These are phyloP conservation scores for Cochlearia excelsa DNA, from an alignment of 345 rosid genomes.

Conservation along the genomic window DNA sequence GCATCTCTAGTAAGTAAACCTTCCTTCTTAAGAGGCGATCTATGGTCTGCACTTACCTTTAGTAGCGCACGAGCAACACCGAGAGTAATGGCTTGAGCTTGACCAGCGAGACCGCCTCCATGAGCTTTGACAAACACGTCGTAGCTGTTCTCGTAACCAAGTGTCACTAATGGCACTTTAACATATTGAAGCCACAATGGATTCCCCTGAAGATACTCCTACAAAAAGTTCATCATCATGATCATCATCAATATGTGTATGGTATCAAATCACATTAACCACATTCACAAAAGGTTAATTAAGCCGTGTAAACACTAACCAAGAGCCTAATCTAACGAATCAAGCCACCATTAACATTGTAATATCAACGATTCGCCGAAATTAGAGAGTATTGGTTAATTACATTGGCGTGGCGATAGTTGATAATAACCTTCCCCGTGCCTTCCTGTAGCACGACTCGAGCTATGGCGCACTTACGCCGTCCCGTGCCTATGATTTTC, in stretches of 20 bases:
- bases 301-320: background rate
- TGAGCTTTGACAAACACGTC: slow-evolving; percentile 92
- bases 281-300: slow-evolving; percentile 7
- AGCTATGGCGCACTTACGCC: slow-evolving; percentile 88
- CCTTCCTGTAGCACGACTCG: slow-evolving; percentile 95
- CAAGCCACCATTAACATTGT: background rate
- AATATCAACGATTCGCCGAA: too few relatives aligned
- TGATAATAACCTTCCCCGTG: slow-evolving; percentile 75
- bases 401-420: slow-evolving; percentile 86
- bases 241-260: background rate
- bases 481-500: slow-evolving; percentile 79
- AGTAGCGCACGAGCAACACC: slow-evolving; percentile 88
- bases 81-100: slow-evolving; percentile 90
- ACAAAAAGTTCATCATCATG: slow-evolving; percentile 21
- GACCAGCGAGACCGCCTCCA: slow-evolving; percentile 95
- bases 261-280: background rate
- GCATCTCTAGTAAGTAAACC: slow-evolving; percentile 89
- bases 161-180: slow-evolving; percentile 65
- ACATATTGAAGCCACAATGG: slow-evolving; percentile 90
- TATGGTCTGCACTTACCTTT: slow-evolving; percentile 72
- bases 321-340: slow-evolving; percentile 14
- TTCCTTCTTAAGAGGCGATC: slow-evolving; percentile 68
- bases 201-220: slow-evolving; percentile 96
- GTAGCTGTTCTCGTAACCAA: slow-evolving; percentile 83
- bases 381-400: too few relatives aligned